Conservation (phyloP, 225 moss, liverwort and hornwort genomes). For the Sphagnum tenellum region DNA sequence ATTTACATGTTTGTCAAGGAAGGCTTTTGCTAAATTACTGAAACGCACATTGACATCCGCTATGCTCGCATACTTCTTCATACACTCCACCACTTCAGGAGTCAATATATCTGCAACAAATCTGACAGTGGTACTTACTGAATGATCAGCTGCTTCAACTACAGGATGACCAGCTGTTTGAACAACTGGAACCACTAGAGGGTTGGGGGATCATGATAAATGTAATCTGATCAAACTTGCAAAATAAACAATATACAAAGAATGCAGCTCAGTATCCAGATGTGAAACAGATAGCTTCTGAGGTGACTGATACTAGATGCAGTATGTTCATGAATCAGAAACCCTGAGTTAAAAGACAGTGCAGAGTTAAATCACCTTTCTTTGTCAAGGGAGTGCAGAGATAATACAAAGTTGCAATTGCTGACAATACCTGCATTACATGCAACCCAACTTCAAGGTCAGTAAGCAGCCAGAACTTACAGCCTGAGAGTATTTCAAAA, state of each 20-base stretch:
- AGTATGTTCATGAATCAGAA: background rate
- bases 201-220: background rate
- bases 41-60: slow-evolving; percentile 34
- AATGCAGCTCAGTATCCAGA: background rate
- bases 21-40: slow-evolving; percentile 49
- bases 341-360: background rate
- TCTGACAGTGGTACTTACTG: no score
- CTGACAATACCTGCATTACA: slow-evolving; percentile 31
- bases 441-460: no score
- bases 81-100: slow-evolving; percentile 51
- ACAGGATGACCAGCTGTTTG: background rate
- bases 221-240: background rate
- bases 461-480: background rate
- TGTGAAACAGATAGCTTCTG: background rate
- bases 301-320: no score
- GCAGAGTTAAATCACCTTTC: slow-evolving; percentile 23
- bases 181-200: background rate
- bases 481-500: background rate
- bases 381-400: slow-evolving; percentile 42
- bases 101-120: slow-evolving; percentile 47
- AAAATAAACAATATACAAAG: background rate
- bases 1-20: slow-evolving; percentile 28
- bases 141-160: no score
- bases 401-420: slow-evolving; percentile 57
- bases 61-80: slow-evolving; percentile 37